Conservation (phyloP, 2,329 filamentous ascomycete genomes). For the Fusarium sp. region DNA sequence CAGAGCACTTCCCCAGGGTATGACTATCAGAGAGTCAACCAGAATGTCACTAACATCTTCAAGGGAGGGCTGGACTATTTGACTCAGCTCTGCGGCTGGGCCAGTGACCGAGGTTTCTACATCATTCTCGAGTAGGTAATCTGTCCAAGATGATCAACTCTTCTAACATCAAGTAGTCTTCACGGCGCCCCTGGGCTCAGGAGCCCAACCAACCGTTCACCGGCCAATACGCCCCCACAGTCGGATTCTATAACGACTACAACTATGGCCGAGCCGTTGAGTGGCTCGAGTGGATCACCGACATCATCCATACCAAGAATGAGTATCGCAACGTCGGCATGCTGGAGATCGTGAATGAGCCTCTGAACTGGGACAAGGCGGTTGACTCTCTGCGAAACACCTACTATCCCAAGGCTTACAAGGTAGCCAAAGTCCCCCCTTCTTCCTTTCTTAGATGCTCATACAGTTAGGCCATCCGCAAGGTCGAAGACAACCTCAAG, state of each 20-base stretch:
- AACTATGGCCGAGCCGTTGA: constrained; percentile 66
- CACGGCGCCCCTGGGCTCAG: constrained; percentile 64
- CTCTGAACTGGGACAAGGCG: constrained; percentile 32
- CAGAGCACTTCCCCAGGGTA: constrained; percentile 61
- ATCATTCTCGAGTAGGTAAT: constrained; percentile 59
- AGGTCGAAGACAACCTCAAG: constrained; percentile 56
- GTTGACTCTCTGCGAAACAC: constrained; percentile 33
- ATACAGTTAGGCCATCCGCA: constrained; percentile 54
- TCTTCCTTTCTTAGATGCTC: background rate
- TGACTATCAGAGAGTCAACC: background rate
- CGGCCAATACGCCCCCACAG: constrained; percentile 48
- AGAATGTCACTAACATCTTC: background rate
- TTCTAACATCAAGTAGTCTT: constrained; percentile 42
- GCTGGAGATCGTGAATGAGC: constrained; percentile 59
- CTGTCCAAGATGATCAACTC: rapidly evolving
- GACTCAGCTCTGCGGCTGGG: constrained; percentile 59
- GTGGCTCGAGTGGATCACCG: constrained; percentile 68
- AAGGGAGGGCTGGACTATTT: constrained; percentile 59
- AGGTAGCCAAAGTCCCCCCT: background rate
- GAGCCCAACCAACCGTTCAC: constrained; percentile 59
- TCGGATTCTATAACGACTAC: constrained; percentile 67
- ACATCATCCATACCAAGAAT: constrained; percentile 60
- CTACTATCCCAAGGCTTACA: constrained; percentile 38
- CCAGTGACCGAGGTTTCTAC: constrained; percentile 61
- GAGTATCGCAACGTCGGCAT: constrained; percentile 68